Percentiles rank a stretch among this genome's conserved stretches.
These are phyloP conservation scores for Penicillium samsonianum DNA, from an alignment of 495 filamentous ascomycete genomes.

Conservation along the genomic window DNA sequence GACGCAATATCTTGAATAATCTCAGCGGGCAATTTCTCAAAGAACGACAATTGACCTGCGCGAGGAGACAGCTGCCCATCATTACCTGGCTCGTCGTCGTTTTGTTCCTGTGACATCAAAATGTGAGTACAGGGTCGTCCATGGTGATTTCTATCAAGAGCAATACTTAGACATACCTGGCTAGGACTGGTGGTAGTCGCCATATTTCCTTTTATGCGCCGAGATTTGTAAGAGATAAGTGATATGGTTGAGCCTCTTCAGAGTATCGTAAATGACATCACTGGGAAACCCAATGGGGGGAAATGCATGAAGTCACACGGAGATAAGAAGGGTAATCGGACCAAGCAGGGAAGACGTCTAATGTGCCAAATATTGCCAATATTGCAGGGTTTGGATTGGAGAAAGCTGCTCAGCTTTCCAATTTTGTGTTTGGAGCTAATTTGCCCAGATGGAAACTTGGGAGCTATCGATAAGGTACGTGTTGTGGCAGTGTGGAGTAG, in stretches of 20 bases:
- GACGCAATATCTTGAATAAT: constrained; percentile 62
- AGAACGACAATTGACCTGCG: constrained; percentile 12
- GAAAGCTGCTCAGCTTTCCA: background rate
- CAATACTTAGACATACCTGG: background rate
- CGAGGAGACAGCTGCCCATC: constrained; percentile 4
- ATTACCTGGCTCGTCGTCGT: constrained; percentile 8
- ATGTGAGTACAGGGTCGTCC: background rate
- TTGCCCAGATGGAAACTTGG: background rate
- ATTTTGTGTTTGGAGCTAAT: background rate
- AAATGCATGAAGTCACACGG: constrained; percentile 11
- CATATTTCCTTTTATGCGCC: constrained; percentile 7
- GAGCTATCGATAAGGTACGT: background rate
- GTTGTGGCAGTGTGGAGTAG: background rate
- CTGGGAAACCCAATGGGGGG: constrained; percentile 2
- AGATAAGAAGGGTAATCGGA: background rate
- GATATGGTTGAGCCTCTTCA: constrained; percentile 11
- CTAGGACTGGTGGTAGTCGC: background rate
- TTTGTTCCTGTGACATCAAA: constrained; percentile 9
- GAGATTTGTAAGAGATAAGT: background rate
- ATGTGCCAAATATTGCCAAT: background rate
- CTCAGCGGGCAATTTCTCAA: constrained; percentile 61
- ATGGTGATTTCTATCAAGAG: too few relatives aligned
- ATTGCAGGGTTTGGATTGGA: background rate
- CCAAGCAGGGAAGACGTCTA: background rate
- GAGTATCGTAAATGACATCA: constrained; percentile 29